Base-by-base conservation (phyloP, 2,329 filamentous ascomycete species). In the Fusarium secorum region DNA sequence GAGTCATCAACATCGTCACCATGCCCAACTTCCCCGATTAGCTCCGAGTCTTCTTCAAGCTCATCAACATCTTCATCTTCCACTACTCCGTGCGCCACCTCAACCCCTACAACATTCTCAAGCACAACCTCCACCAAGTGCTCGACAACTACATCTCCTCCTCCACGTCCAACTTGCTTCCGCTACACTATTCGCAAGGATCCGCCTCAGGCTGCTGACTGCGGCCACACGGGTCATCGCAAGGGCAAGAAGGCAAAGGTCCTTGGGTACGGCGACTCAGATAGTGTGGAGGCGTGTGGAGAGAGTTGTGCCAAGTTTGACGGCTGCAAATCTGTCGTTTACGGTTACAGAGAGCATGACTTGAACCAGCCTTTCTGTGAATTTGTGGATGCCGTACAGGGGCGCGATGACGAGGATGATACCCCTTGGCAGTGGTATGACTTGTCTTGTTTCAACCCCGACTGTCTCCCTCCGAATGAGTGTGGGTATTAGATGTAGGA, bases 291-390 rank as follows among this genome's bases (percentile, higher is more conserved):
- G 36, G 5, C 57, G 2, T 72, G 69, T 26, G 69, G 56, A 17
- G 35, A 72, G 69, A 72, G 65, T 30, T 72, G 69, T 41, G 48
- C 46, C 6, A 46, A 67, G n/a, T 66, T 36, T 8, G 4, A 28
- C 7, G 65, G 60, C 2, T 72, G 69, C 17, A 56, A 70, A 38
- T 66, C 53, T 7, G 51, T 72, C 20, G 41, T 58, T n/a, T 72
- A 53, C 14, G 69, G 69, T 4, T 70, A 72, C 24, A 39, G 39
- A 39, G 46, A 70, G 11, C 54, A 66, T 41, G 38, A 72, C n/a
- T 35, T 66, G 24, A 66, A 66, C 24, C 30, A 36, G n/a, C 69
- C 69, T 13, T 72, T 72, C 56, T 72, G 69, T 20, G 49, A 70
- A 20, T 15, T 72, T 11, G 15, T 70, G 2, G 56, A 70, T 46